A percentile compares a stretch with the other conserved stretches of the same genome.
phyloP scores from a whole-genome alignment of 129 eudicot genomes.

The Sambucus nigra region DNA sequence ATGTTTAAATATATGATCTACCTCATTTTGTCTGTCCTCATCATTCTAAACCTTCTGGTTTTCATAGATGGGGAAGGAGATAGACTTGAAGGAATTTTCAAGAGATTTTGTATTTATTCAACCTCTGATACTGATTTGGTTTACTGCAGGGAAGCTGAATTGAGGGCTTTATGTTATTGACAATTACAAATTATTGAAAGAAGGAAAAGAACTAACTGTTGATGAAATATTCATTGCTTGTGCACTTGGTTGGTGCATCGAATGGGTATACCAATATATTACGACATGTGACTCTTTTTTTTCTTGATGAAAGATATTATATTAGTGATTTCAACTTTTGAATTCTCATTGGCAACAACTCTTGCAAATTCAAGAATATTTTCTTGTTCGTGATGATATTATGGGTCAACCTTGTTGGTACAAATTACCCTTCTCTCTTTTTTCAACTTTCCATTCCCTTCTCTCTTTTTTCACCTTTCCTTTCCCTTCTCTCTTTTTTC shows the following conservation, averaged over 20 bases:
- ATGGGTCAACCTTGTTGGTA: conserved; percentile 98
- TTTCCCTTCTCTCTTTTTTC: no score
- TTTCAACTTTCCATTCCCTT: conserved; percentile 5
- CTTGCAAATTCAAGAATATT: conserved; percentile 81
- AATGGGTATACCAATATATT: conserved; percentile 50
- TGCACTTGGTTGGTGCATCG: conserved; percentile 86
- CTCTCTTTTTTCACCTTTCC: no score
- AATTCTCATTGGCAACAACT: conserved; percentile 5
- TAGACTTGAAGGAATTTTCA: no score
- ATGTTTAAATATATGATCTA: neutral
- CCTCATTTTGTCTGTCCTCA: neutral
- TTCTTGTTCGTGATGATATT: conserved; percentile 90
- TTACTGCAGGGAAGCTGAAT: conserved; percentile 64
- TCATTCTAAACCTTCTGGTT: no score
- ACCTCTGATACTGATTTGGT: neutral
- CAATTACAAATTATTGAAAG: conserved; percentile 69
- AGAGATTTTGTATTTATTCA: neutral
- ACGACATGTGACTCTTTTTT: neutral
- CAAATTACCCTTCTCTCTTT: no score
- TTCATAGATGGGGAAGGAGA: no score
- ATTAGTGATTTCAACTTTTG: conserved; percentile 2
- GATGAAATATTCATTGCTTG: conserved; percentile 66
- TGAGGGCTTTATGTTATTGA: conserved; percentile 88
- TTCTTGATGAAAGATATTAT: neutral
- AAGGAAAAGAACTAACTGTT: conserved; percentile 55